Evolutionary conservation across 805 yeast species (phyloP), one percentile per base, ranked within the genome.

Genomic region (Candida orba): DNA sequence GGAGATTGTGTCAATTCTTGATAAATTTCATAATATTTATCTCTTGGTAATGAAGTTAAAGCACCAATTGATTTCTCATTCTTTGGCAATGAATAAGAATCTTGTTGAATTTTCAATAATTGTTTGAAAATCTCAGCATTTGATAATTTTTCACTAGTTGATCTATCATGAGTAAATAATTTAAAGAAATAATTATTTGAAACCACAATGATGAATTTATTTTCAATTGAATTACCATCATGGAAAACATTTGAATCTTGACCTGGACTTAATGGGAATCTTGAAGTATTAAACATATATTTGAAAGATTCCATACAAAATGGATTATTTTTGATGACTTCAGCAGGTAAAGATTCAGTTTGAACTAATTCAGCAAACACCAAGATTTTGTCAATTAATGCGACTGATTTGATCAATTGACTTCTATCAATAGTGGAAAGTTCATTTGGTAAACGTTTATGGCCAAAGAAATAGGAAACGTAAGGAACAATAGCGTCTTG

Each of bases 401-500:
- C 81, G 6, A 95, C 76, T 2, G 97, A 87, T 58, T 93, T 86
- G 50, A 71, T 64, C 44, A 81, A 61, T 56, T 83, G 90, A 57
- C 78, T 76, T 48, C 71, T 68, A 43, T 84, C 86, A 47, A 84
- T 69, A 3, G 49, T 44, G 8, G 65, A 63, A 50, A 78, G 56
- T 8, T 57, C 50, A 14, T 48, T 44, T 7, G 72, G 70, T 32
- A 70, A 51, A 55, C 85, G 91, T 63, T 78, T 82, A 68, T 91
- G 96, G 42, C 81, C 75, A 67, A 77, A 91, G 55, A 88, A 93
- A 69, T 91, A 91, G 18, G 95, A 84, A 32, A 88, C 96, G 59
- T 81, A 90, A 12, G 98, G 97, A 24, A 86, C 85, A n/a, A 91
- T 85, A 0, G 98, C 95, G 64, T 88, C 98, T 52, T 93, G 75